Evolutionary conservation across 2,329 filamentous ascomycete genomes (phyloP).

Genomic region (Onygenales sp.): DNA sequence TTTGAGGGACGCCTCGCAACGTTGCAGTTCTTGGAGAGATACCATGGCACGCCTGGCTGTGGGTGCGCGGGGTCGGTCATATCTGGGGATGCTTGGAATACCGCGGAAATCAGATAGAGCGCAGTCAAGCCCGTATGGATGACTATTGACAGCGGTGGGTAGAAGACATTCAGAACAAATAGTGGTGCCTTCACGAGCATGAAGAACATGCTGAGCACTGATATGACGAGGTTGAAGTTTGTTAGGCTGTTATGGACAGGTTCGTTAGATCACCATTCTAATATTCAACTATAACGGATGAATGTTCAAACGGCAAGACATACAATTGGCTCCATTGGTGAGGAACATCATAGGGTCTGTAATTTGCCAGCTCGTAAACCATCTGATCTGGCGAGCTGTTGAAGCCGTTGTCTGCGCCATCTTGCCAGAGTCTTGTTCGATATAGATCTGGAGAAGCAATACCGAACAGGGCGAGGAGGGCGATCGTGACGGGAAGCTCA

Average conservation of each 20-base stretch:
- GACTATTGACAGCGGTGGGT: slow-evolving; percentile 45
- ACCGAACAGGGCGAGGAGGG: slow-evolving; percentile 50
- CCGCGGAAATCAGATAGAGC: slow-evolving; percentile 47
- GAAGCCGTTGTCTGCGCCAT: slow-evolving; percentile 52
- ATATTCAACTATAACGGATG: neutral
- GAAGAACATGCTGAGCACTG: slow-evolving; percentile 52
- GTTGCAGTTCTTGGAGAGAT: slow-evolving; percentile 52
- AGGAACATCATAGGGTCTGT: slow-evolving; percentile 44
- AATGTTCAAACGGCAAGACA: neutral
- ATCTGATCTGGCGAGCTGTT: slow-evolving; percentile 50
- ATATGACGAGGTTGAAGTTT: slow-evolving; percentile 52
- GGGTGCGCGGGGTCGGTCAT: slow-evolving; percentile 46
- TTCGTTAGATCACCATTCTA: slow-evolving; percentile 1
- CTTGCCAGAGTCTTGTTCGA: slow-evolving; percentile 52
- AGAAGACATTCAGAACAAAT: slow-evolving; percentile 48
- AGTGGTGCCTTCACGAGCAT: slow-evolving; percentile 49
- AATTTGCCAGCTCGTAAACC: slow-evolving; percentile 52
- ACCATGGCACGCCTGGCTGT: slow-evolving; percentile 52
- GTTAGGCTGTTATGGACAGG: slow-evolving; percentile 39
- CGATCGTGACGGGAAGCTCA: slow-evolving; percentile 50
- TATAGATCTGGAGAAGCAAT: slow-evolving; percentile 54
- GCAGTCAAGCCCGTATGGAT: slow-evolving; percentile 43
- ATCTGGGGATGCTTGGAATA: slow-evolving; percentile 49
- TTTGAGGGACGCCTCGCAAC: slow-evolving; percentile 39
- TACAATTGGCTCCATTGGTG: slow-evolving; percentile 54